A percentile compares a stretch with the other conserved stretches of the same genome.
These are phyloP conservation scores for Zea luxurians DNA, from an alignment of 176 grass and related monocot species.

Conservation along the genomic window DNA sequence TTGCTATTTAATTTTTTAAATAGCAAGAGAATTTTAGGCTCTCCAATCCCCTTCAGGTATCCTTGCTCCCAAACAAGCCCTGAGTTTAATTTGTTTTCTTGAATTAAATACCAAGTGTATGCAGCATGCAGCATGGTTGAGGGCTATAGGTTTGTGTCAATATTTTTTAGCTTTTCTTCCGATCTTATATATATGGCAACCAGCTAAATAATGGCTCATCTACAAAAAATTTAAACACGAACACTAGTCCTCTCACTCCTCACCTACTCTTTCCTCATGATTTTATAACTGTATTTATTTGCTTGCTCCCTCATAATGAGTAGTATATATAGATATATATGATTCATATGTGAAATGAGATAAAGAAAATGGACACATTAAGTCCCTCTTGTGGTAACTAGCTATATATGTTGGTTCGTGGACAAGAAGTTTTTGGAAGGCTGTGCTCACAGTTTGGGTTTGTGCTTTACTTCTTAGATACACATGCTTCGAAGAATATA, in stretches of 20 bases:
- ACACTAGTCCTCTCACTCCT: too few species aligned
- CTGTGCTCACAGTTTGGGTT: background rate
- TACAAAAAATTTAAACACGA: background rate
- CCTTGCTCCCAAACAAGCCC: too few species aligned
- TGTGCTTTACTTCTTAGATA: background rate
- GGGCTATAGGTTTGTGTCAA: too few species aligned
- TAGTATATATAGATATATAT: background rate
- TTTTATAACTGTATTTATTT: background rate
- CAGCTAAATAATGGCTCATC: background rate
- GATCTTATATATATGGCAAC: too few species aligned
- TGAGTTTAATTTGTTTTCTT: too few species aligned
- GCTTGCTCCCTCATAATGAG: background rate
- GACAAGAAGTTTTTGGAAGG: too few species aligned
- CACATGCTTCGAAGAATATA: background rate
- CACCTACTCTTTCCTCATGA: background rate
- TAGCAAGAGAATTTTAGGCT: too few species aligned
- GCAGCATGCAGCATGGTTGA: too few species aligned
- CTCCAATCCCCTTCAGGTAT: too few species aligned
- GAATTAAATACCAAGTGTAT: too few species aligned
- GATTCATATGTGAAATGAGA: background rate
- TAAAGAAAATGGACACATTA: background rate
- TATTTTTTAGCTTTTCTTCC: too few species aligned
- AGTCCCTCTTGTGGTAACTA: background rate
- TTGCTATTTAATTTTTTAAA: too few species aligned
- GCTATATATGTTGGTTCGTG: background rate